Percentiles rank a stretch among this genome's conserved stretches.
phyloP scores from a whole-genome alignment of 805 yeast genomes.

The Barnettozyma wickerhamii region DNA sequence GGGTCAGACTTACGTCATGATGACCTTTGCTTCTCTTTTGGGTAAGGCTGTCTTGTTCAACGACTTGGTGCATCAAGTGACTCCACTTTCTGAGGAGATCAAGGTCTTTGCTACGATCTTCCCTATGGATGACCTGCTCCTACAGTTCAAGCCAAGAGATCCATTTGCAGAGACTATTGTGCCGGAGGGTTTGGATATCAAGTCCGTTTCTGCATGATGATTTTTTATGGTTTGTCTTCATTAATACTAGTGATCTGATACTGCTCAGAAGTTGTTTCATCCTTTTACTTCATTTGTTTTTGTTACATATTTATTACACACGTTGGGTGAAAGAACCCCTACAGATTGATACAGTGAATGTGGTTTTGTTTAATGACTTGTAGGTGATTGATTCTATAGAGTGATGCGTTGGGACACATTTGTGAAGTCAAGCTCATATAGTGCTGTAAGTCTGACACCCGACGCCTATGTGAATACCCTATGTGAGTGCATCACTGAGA shows the following conservation, averaged over 20 bases:
- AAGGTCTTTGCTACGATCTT: constrained; percentile 97
- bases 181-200: constrained; percentile 8
- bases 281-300: no score
- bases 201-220: constrained; percentile 7
- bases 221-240: background rate
- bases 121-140: constrained; percentile 91
- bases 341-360: no score
- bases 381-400: no score
- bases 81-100: constrained; percentile 84
- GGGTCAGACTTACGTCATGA: constrained; percentile 91
- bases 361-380: no score
- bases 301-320: no score
- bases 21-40: constrained; percentile 82
- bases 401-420: no score
- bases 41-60: constrained; percentile 85
- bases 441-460: no score
- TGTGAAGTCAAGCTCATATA: no score
- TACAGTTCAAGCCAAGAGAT: constrained; percentile 69
- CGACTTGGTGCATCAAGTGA: constrained; percentile 78
- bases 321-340: no score
- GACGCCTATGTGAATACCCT: no score
- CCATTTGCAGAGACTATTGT: constrained; percentile 26
- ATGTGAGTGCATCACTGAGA: no score
- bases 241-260: constrained; percentile 1
- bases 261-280: no score